Evolutionary conservation across 1,139 yeast species (phyloP), one percentile per base, ranked within the genome.

Genomic region (Nakaseomyces bracarensis): DNA sequence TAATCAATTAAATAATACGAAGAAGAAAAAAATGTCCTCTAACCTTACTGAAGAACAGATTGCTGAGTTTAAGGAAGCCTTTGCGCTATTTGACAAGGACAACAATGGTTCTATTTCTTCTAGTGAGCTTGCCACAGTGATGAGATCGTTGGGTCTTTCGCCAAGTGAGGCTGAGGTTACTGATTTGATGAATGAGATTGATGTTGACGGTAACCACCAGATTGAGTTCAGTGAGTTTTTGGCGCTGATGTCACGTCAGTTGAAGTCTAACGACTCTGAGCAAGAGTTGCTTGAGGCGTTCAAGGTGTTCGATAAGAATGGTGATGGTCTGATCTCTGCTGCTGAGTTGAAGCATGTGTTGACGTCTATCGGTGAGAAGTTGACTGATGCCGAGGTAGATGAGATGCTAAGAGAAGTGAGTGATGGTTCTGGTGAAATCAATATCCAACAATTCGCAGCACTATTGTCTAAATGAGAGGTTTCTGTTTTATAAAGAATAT

Each of bases 201-300:
- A 91, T 64, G 82, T 83, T 47, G 91, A 91, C 68, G 89, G 91
- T 53, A 95, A 89, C 66, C 96, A 96, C 36, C 79, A 86, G 53
- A 87, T 91, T 58, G 97, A 89, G 65, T 89, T 89, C 70, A 82
- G 89, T 53, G 91, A 82, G 64, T 73, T 73, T 48, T 63, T 73
- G 45, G 75, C 77, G n/a, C 66, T 73, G 59, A 73, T 73, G 78
- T 95, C 96, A 25, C 82, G 98, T 68, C 94, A 91, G 63, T 82
- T 91, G 79, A 84, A 83, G 68, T 96, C 91, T 58, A 86, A 94
- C 47, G 98, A 91, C 64, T 81, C 93, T 26, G 97, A 91, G 66
- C 97, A 94, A 53, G 98, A 91, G 66, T 81, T 91, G 54, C 78
- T 93, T 51, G 98, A 91, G 68, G 98, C 98, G 13, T 91, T 91